Percentiles rank a stretch among this genome's conserved stretches.
These are phyloP conservation scores for Prorocentrum cordatum DNA, from an alignment of 169 alveolate genomes.

Conservation along the genomic window DNA sequence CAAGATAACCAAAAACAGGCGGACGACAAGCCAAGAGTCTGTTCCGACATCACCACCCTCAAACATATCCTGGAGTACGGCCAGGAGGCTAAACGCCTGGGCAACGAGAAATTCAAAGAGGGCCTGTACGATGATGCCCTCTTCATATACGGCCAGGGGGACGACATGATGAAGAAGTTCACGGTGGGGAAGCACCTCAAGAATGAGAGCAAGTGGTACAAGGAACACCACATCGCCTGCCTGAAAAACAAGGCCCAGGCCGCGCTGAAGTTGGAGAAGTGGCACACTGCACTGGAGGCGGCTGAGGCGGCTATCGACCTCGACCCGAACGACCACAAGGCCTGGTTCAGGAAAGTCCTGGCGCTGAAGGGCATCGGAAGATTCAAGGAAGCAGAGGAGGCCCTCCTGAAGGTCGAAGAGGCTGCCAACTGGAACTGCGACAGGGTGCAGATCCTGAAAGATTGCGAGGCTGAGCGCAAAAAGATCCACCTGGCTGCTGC, in stretches of 20 bases:
- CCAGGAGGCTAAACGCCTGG: slow-evolving; percentile 47
- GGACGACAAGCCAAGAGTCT: background rate
- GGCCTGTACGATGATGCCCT: slow-evolving; percentile 64
- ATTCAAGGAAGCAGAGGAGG: background rate
- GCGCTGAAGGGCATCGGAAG: background rate
- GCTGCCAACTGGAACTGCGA: background rate
- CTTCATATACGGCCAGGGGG: slow-evolving; percentile 46
- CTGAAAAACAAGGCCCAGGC: background rate
- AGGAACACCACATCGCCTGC: slow-evolving; percentile 43
- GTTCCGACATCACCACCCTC: slow-evolving; percentile 28
- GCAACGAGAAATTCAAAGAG: slow-evolving; percentile 39
- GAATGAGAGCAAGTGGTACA: slow-evolving; percentile 56
- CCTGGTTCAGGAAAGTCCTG: background rate
- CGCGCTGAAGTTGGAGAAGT: background rate
- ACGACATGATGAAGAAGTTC: slow-evolving; percentile 57
- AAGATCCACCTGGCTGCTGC: background rate
- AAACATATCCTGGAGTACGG: slow-evolving; percentile 57
- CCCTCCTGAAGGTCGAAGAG: background rate
- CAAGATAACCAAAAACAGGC: background rate
- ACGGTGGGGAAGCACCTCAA: slow-evolving; percentile 54
- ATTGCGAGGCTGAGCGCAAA: background rate
- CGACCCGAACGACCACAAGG: background rate
- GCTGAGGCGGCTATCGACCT: background rate
- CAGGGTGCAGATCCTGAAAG: background rate
- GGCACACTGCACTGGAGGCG: background rate